A percentile compares a stretch with the other conserved stretches of the same genome.
These are phyloP conservation scores for Beta corolliflora DNA, from an alignment of 179 eudicot genomes.

Conservation along the genomic window DNA sequence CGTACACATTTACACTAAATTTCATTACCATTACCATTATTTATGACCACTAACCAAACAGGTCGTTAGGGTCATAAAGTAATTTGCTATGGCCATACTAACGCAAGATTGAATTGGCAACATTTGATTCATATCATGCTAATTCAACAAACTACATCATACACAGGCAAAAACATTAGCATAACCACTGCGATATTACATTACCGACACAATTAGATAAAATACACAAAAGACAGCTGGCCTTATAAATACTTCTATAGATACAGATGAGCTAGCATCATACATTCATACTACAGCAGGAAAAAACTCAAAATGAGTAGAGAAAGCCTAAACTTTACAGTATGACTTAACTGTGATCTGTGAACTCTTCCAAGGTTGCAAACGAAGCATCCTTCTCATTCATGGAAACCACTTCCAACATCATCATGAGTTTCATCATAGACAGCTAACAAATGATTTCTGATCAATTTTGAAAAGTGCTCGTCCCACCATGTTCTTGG, in stretches of 20 bases:
- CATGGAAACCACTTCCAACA: constrained; percentile 7
- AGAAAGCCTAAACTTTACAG: neutral
- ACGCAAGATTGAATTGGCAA: too few species aligned
- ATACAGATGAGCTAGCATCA: neutral
- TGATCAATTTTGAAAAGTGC: constrained; percentile 48
- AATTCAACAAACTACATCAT: too few species aligned
- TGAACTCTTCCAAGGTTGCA: too few species aligned
- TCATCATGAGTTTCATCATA: constrained; percentile 23
- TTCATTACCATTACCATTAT: too few species aligned
- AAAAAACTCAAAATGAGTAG: neutral
- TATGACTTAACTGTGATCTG: neutral
- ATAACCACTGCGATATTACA: too few species aligned
- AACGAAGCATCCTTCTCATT: neutral
- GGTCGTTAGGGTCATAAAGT: too few species aligned
- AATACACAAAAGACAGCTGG: constrained; percentile 6
- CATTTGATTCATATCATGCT: too few species aligned
- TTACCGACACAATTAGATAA: neutral
- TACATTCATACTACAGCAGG: constrained; percentile 2
- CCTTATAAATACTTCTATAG: neutral
- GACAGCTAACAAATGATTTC: constrained; percentile 29
- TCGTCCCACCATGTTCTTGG: constrained; percentile 79
- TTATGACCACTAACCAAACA: too few species aligned
- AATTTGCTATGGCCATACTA: too few species aligned
- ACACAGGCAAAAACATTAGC: too few species aligned
- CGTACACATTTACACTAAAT: too few species aligned